A percentile compares a stretch with the other conserved stretches of the same genome.
These are phyloP conservation scores for Magnolia sinica DNA, from an alignment of 164 flowering plant species.

Conservation along the genomic window DNA sequence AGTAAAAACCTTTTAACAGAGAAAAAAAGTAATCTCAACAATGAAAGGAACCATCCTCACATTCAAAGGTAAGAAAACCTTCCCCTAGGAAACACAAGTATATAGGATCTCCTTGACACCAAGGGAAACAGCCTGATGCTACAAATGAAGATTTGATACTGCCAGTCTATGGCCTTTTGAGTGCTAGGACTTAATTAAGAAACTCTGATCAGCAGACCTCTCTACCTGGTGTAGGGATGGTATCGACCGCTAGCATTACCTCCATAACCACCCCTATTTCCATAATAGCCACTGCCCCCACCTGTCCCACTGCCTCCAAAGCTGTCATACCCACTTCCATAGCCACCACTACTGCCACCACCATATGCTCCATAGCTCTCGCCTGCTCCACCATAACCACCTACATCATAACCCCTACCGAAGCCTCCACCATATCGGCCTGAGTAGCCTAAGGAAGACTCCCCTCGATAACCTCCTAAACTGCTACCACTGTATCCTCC, in stretches of 20 bases:
- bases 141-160: slow-evolving; percentile 8
- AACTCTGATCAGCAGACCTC: neutral
- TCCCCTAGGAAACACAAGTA: slow-evolving; percentile 1
- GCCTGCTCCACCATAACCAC: slow-evolving; percentile 55
- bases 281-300: slow-evolving; percentile 42
- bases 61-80: slow-evolving; percentile 3
- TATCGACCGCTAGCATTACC: slow-evolving; percentile 44
- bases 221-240: slow-evolving; percentile 68
- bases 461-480: slow-evolving; percentile 58
- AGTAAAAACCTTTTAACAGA: neutral
- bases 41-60: neutral
- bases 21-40: neutral
- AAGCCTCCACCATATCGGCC: slow-evolving; percentile 59
- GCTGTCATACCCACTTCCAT: slow-evolving; percentile 43
- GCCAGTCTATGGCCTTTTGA: neutral
- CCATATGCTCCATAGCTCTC: slow-evolving; percentile 58
- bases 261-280: slow-evolving; percentile 54
- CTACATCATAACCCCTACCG: slow-evolving; percentile 58
- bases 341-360: slow-evolving; percentile 31
- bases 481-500: slow-evolving; percentile 61
- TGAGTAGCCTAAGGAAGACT: slow-evolving; percentile 57
- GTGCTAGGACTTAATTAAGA: neutral
- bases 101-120: neutral
- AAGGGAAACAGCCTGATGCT: slow-evolving; percentile 10
- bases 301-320: slow-evolving; percentile 47